Evolutionary conservation across 1,139 yeast species (phyloP).

Genomic region (Candida freyschussii): DNA sequence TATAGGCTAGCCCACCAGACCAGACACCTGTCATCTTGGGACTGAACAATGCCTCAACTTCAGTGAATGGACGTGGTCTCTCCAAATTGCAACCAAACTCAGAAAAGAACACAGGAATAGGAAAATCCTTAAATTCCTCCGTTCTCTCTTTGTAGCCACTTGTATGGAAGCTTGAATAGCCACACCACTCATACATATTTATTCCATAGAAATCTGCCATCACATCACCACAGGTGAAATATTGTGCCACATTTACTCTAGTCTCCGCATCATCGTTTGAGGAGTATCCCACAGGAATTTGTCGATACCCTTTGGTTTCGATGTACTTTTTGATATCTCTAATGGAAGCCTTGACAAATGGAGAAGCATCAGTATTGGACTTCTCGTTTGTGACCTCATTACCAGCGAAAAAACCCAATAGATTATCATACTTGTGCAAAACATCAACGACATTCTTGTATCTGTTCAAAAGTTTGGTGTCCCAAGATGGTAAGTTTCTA

Average conservation of each 20-base stretch:
- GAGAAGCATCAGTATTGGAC: slow-evolving; percentile 46
- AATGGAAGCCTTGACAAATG: slow-evolving; percentile 59
- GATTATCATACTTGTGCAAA: slow-evolving; percentile 43
- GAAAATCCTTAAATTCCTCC: slow-evolving; percentile 39
- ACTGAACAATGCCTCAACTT: slow-evolving; percentile 58
- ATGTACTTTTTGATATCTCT: slow-evolving; percentile 53
- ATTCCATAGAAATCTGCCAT: slow-evolving; percentile 52
- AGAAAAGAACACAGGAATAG: slow-evolving; percentile 56
- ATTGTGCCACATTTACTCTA: slow-evolving; percentile 41
- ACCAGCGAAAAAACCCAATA: slow-evolving; percentile 57
- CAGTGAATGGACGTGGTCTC: slow-evolving; percentile 59
- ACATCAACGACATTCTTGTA: slow-evolving; percentile 54
- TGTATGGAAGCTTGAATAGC: slow-evolving; percentile 49
- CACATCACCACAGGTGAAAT: slow-evolving; percentile 44
- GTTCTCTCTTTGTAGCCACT: slow-evolving; percentile 57
- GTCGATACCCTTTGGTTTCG: slow-evolving; percentile 36
- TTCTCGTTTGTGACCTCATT: slow-evolving; percentile 54
- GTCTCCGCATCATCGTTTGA: slow-evolving; percentile 54
- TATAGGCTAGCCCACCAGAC: slow-evolving; percentile 91
- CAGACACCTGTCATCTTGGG: slow-evolving; percentile 70
- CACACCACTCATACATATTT: slow-evolving; percentile 69
- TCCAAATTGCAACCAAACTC: slow-evolving; percentile 57
- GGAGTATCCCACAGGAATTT: slow-evolving; percentile 59
- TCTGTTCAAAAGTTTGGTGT: slow-evolving; percentile 56
- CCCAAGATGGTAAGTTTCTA: slow-evolving; percentile 48